Conservation (phyloP, 345 rosid genomes). For the Arabis alpina region DNA sequence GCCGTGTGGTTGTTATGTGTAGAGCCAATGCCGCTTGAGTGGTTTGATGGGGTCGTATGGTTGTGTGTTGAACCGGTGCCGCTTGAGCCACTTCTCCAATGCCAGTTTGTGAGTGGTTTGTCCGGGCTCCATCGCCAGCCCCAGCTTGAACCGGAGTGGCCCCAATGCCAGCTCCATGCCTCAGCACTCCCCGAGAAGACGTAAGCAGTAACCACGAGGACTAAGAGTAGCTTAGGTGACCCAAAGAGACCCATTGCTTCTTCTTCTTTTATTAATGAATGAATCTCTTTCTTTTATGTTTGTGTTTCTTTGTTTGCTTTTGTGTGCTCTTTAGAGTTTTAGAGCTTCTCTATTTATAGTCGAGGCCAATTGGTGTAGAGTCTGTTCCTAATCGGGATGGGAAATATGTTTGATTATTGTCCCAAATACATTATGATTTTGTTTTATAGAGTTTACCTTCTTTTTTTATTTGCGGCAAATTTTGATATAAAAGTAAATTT, state of each 20-base stretch:
- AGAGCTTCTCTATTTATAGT: slow-evolving; percentile 4
- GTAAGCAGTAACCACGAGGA: not conserved
- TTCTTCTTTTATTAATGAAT: not conserved
- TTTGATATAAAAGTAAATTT: no score
- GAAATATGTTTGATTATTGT: not conserved
- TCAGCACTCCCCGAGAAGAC: not conserved
- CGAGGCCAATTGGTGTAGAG: not conserved
- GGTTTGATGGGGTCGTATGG: slow-evolving; percentile 11
- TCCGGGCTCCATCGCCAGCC: slow-evolving; percentile 18
- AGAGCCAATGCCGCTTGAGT: slow-evolving; percentile 1
- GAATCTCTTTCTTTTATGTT: not conserved
- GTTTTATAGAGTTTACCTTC: no score
- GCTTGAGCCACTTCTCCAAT: slow-evolving; percentile 13
- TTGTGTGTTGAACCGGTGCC: not conserved
- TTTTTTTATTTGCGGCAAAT: no score
- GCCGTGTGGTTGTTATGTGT: not conserved
- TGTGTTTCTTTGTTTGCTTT: not conserved
- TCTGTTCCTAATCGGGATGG: slow-evolving; percentile 3
- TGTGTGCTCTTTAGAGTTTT: not conserved
- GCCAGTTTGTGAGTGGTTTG: slow-evolving; percentile 15
- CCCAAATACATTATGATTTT: not conserved
- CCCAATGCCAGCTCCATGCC: slow-evolving; percentile 32
- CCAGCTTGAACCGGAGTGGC: slow-evolving; percentile 7
- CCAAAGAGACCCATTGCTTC: not conserved
- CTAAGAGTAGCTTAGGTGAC: slow-evolving; percentile 12